phyloP scores from a whole-genome alignment of 176 grass and related monocot genomes.

The Triticum aestivum region IWGSC_CS_RefSeq_v2.1 NC_057814.1:503671433-503671932 shows the following conservation, averaged over 20 bases:
- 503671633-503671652: constrained; percentile 35
- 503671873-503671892: constrained; percentile 8
- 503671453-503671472: too few species aligned
- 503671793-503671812: too few species aligned
- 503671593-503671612: constrained; percentile 40
- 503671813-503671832: background rate
- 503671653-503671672: constrained; percentile 38
- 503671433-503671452: too few species aligned
- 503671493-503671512: too few species aligned
- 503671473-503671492: too few species aligned
- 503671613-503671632: constrained; percentile 33
- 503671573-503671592: background rate
- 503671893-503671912: background rate
- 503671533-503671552: background rate
- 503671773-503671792: constrained; percentile 5
- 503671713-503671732: constrained; percentile 74
- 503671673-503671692: constrained; percentile 76
- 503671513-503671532: background rate
- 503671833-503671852: background rate
- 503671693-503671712: constrained; percentile 53
- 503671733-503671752: constrained; percentile 51
- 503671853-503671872: background rate
- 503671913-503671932: too few species aligned
- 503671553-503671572: background rate
- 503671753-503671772: constrained; percentile 33